These are phyloP conservation scores for Trypanosoma boissoni DNA, from an alignment of 208 protist species.

Conservation along the genomic window DNA sequence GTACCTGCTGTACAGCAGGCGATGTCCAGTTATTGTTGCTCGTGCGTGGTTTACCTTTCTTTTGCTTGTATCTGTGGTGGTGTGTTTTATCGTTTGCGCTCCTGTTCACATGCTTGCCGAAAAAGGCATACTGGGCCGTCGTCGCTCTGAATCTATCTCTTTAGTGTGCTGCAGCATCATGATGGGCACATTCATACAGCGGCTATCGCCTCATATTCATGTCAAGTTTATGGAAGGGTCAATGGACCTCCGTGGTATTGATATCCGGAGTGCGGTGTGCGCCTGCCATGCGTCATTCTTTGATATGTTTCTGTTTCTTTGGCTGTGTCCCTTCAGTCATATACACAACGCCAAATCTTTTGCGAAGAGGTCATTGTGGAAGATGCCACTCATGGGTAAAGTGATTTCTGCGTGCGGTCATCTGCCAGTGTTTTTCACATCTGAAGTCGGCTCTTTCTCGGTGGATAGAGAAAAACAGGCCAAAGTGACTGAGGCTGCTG, in stretches of 20 bases:
- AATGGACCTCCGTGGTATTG: constrained; percentile 46
- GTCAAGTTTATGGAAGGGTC: constrained; percentile 60
- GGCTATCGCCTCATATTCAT: constrained; percentile 56
- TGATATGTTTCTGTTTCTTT: constrained; percentile 73
- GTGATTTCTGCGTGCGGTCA: constrained; percentile 71
- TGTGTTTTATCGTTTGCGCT: constrained; percentile 28
- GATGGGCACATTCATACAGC: constrained; percentile 47
- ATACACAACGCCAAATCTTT: constrained; percentile 65
- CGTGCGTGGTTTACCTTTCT: constrained; percentile 59
- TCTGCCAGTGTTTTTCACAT: constrained; percentile 84
- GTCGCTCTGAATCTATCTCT: constrained; percentile 30
- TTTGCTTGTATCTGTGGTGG: constrained; percentile 38
- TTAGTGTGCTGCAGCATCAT: constrained; percentile 36
- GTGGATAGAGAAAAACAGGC: constrained; percentile 85
- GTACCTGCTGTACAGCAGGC: constrained; percentile 38
- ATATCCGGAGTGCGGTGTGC: constrained; percentile 52
- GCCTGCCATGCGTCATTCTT: constrained; percentile 88
- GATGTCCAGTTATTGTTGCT: constrained; percentile 47
- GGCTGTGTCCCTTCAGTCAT: constrained; percentile 46
- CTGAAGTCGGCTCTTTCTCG: constrained; percentile 45
- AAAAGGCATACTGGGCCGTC: constrained; percentile 29
- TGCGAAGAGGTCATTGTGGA: constrained; percentile 64
- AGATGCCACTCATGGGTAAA: constrained; percentile 69
- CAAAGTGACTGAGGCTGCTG: constrained; percentile 48
- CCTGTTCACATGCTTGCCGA: constrained; percentile 20